A percentile compares a stretch with the other conserved stretches of the same genome.
Conservation (phyloP, 2,329 filamentous ascomycete genomes). For the Paecilomyces formosus region DNA sequence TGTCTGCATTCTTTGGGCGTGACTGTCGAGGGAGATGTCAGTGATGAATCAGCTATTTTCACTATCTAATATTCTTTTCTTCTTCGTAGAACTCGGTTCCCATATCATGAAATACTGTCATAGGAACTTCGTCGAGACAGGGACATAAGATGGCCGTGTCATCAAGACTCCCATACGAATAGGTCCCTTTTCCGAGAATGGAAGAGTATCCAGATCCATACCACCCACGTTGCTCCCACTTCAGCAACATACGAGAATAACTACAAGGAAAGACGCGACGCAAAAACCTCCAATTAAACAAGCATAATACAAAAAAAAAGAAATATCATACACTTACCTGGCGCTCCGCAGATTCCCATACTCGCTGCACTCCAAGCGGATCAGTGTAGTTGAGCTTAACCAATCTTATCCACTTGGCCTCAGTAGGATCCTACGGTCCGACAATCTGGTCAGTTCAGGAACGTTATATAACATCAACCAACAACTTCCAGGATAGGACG, state of each 20-base stretch:
- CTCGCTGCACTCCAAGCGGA: slow-evolving; percentile 33
- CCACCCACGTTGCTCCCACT: not conserved
- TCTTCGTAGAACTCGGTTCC: not conserved
- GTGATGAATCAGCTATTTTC: not conserved
- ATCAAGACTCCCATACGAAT: not conserved
- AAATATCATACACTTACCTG: slow-evolving; percentile 21
- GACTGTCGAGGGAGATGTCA: slow-evolving; percentile 21
- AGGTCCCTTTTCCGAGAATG: not conserved
- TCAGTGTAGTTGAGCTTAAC: slow-evolving; percentile 37
- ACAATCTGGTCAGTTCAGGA: not conserved
- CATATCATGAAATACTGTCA: not conserved
- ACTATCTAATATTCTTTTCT: not conserved
- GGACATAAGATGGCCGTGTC: not conserved
- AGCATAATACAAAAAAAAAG: not conserved
- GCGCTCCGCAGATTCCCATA: slow-evolving; percentile 40
- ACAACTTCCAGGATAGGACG: not conserved
- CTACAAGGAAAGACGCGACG: not conserved
- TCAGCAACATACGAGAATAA: not conserved
- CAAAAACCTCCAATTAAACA: not conserved
- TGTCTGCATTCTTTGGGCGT: slow-evolving; percentile 44
- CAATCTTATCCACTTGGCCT: slow-evolving; percentile 36
- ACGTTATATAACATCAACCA: not conserved
- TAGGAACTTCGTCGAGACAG: not conserved
- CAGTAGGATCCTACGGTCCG: slow-evolving; percentile 22
- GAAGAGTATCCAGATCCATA: not conserved